These are phyloP conservation scores for Naganishia cerealis DNA, from an alignment of 1,284 basidiomycete genomes.

Conservation along the genomic window DNA sequence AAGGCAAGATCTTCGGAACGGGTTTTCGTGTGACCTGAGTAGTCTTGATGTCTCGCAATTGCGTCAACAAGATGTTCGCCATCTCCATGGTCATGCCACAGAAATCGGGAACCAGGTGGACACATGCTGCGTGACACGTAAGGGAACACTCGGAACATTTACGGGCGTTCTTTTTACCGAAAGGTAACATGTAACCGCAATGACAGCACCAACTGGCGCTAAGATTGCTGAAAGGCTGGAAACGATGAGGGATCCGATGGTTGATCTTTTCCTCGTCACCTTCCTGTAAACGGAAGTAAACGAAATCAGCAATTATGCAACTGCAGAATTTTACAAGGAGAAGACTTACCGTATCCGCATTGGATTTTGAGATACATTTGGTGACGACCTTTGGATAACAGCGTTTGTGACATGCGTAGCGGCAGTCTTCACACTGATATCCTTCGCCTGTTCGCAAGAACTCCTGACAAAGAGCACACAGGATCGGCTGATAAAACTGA, in stretches of 20 bases:
- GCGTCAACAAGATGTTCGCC: conserved; percentile 86
- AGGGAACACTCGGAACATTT: conserved; percentile 94
- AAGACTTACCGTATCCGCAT: conserved; percentile 72
- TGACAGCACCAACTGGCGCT: conserved; percentile 99
- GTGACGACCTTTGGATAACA: conserved; percentile 99
- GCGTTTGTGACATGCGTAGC: conserved; percentile 98
- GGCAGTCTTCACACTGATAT: conserved; percentile 98
- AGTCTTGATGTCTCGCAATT: conserved; percentile 74
- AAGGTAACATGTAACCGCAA: conserved; percentile 95
- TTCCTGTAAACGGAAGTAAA: conserved; percentile 60
- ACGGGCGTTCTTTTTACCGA: conserved; percentile 93
- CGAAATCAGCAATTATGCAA: conserved; percentile 9
- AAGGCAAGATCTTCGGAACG: conserved; percentile 31
- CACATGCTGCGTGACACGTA: conserved; percentile 96
- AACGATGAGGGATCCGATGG: conserved; percentile 97
- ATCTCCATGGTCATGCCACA: conserved; percentile 99
- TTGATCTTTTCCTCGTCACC: conserved; percentile 99
- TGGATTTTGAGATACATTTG: conserved; percentile 97
- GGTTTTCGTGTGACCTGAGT: conserved; percentile 50
- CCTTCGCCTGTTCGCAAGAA: conserved; percentile 95
- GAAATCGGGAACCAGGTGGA: conserved; percentile 97
- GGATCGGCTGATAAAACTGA: conserved; percentile 98
- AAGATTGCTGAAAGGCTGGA: conserved; percentile 94
- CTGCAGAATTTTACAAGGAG: neutral
- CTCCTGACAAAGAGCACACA: conserved; percentile 96